Evolutionary conservation across 208 protist species (phyloP).

Genomic region (Leishmania arabica): DNA sequence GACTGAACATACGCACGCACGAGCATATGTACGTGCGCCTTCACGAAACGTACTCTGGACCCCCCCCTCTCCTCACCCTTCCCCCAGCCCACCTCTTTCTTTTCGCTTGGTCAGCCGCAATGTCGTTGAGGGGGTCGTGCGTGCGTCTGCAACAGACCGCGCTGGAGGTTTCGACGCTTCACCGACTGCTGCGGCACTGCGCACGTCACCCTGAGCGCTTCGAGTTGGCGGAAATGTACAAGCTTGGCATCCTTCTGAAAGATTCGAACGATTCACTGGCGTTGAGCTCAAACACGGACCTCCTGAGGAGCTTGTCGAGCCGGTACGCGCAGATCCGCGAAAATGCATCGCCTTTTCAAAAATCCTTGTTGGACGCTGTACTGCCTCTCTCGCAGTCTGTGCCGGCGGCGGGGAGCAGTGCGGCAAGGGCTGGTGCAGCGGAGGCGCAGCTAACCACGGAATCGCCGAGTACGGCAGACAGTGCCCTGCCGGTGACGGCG

Average conservation of each 20-base stretch:
- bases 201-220: constrained; percentile 13
- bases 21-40: too few species aligned
- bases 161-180: neutral
- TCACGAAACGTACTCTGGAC: neutral
- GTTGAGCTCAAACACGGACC: neutral
- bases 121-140: neutral
- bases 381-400: neutral
- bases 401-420: neutral
- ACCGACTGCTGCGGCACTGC: constrained; percentile 17
- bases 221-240: constrained; percentile 31
- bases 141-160: constrained; percentile 3
- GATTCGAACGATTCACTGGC: constrained; percentile 22
- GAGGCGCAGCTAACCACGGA: neutral
- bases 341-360: constrained; percentile 24
- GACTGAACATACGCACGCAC: neutral
- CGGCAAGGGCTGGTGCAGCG: neutral
- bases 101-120: neutral
- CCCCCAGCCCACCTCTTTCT: neutral
- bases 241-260: constrained; percentile 27
- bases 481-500: constrained; percentile 6
- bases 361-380: constrained; percentile 26
- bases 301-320: neutral
- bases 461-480: neutral
- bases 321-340: constrained; percentile 21
- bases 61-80: neutral